Percentiles rank a stretch among this genome's conserved stretches.
These are phyloP conservation scores for Vaccinium darrowii DNA, from an alignment of 148 eudicot genomes.

Conservation along the genomic window DNA sequence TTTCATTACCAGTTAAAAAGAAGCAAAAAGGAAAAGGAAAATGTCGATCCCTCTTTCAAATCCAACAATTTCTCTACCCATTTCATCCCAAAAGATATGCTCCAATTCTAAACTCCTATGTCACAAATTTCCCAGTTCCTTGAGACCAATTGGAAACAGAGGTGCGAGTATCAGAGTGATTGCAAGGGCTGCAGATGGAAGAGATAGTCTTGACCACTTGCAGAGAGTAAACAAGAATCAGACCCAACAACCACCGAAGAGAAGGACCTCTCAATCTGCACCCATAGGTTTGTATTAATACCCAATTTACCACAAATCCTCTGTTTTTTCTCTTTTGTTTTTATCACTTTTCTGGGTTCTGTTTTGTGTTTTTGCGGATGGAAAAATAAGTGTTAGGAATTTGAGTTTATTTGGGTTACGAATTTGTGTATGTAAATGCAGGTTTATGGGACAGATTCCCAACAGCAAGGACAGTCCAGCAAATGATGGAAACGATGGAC, in stretches of 20 bases:
- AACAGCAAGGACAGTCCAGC: slow-evolving; percentile 67
- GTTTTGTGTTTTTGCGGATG: background rate
- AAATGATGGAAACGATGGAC: slow-evolving; percentile 89
- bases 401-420: no score
- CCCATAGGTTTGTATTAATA: slow-evolving; percentile 42
- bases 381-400: background rate
- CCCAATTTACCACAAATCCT: no score
- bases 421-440: slow-evolving; percentile 18
- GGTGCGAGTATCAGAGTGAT: slow-evolving; percentile 11
- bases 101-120: slow-evolving; percentile 6
- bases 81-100: slow-evolving; percentile 20
- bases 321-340: background rate
- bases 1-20: background rate
- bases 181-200: slow-evolving; percentile 38
- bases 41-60: slow-evolving; percentile 37
- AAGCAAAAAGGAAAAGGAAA: background rate
- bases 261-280: slow-evolving; percentile 27
- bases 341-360: background rate
- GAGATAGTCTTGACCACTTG: slow-evolving; percentile 46
- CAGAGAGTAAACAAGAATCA: slow-evolving; percentile 33
- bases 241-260: slow-evolving; percentile 28
- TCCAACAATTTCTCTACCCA: slow-evolving; percentile 26
- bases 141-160: background rate
- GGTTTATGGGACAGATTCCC: slow-evolving; percentile 76
- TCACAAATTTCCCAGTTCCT: slow-evolving; percentile 15